Conservation (phyloP, 768 basidiomycete species). For the Podaxis sp. region DNA sequence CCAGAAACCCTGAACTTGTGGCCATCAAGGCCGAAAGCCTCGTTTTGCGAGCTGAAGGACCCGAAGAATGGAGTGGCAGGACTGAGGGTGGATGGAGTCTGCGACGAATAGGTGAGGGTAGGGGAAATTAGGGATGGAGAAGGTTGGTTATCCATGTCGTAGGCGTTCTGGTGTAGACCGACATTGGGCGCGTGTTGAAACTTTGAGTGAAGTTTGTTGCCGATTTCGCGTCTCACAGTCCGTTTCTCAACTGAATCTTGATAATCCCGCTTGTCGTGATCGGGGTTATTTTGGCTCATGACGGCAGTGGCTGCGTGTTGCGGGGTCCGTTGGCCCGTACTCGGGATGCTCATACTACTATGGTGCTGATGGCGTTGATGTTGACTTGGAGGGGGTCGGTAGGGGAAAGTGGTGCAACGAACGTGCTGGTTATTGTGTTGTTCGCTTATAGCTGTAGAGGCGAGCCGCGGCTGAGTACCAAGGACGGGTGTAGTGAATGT, state of each 20-base stretch:
- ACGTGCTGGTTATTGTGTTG: slow-evolving; percentile 36
- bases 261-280: slow-evolving; percentile 23
- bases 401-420: slow-evolving; percentile 45
- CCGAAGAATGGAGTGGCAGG: slow-evolving; percentile 73
- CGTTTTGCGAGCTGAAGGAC: slow-evolving; percentile 42
- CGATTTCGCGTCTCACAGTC: slow-evolving; percentile 24
- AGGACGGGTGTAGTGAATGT: slow-evolving; percentile 18
- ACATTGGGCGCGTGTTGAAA: slow-evolving; percentile 6
- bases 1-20: slow-evolving; percentile 4
- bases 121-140: slow-evolving; percentile 59
- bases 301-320: slow-evolving; percentile 30
- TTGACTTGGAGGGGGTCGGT: slow-evolving; percentile 29
- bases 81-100: slow-evolving; percentile 63
- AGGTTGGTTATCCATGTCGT: slow-evolving; percentile 12
- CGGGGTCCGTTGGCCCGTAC: slow-evolving; percentile 29
- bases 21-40: slow-evolving; percentile 23
- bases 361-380: slow-evolving; percentile 43
- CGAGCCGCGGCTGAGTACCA: slow-evolving; percentile 2
- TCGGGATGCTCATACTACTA: slow-evolving; percentile 45
- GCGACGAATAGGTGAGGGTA: slow-evolving; percentile 66
- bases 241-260: slow-evolving; percentile 18
- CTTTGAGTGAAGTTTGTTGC: slow-evolving; percentile 16
- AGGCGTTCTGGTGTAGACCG: slow-evolving; percentile 6
- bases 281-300: slow-evolving; percentile 20
- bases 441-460: slow-evolving; percentile 20